phyloP scores from a whole-genome alignment of 106 monocot species.

The Gastrodia elata region DNA sequence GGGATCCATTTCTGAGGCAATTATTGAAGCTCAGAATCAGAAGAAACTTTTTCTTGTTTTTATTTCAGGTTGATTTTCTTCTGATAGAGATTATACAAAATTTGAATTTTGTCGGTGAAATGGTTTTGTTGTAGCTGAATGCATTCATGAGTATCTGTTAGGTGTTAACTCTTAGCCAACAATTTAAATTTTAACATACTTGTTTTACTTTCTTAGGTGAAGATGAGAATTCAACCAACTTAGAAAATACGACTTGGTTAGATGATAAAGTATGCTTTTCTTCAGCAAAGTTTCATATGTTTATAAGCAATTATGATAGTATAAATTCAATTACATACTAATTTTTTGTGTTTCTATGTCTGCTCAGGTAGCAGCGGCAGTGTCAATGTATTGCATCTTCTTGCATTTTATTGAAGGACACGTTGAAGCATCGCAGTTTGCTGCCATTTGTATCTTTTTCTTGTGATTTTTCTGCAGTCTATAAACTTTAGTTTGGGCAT shows the following conservation, averaged over 20 bases:
- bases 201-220: conserved; percentile 35
- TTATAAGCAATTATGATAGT: neutral
- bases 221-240: conserved; percentile 50
- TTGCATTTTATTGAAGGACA: conserved; percentile 67
- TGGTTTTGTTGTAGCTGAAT: neutral
- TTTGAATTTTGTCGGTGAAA: neutral
- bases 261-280: conserved; percentile 42
- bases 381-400: conserved; percentile 66
- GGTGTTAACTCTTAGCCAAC: neutral
- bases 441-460: conserved; percentile 76
- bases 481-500: neutral
- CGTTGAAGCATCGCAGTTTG: conserved; percentile 67
- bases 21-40: conserved; percentile 42
- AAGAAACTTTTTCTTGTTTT: conserved; percentile 83
- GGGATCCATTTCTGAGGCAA: conserved; percentile 79
- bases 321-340: neutral
- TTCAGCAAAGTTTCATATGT: neutral
- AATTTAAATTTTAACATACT: neutral
- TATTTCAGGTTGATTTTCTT: conserved; percentile 55
- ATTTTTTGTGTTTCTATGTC: neutral
- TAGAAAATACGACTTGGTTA: conserved; percentile 57
- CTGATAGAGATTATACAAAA: neutral
- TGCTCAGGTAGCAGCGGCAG: conserved; percentile 46
- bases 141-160: neutral
- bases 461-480: conserved; percentile 5